Evolutionary conservation across 306 rosid species (phyloP).

Genomic region (Cicer bijugum): DNA sequence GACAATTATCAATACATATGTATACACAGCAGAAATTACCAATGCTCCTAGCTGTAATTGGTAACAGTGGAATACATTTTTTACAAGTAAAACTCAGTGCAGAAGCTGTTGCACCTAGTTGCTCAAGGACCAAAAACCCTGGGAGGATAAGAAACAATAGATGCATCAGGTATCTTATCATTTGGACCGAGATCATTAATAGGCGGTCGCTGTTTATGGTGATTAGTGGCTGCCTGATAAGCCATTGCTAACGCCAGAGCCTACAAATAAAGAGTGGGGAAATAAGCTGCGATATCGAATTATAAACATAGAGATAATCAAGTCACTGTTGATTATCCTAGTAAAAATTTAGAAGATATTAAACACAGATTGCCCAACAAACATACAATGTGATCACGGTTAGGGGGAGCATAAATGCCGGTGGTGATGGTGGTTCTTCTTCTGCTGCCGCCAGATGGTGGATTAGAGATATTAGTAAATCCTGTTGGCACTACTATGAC

Average conservation of each 20-base stretch:
- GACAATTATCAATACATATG: background rate
- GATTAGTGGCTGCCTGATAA: conserved; percentile 68
- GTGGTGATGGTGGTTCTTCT: conserved; percentile 62
- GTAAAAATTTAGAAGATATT: conserved; percentile 11
- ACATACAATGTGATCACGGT: conserved; percentile 57
- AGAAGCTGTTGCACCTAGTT: background rate
- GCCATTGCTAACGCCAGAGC: conserved; percentile 79
- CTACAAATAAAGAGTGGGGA: conserved; percentile 18
- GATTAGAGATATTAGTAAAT: conserved; percentile 54
- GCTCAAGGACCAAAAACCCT: conserved; percentile 43
- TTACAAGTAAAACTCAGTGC: conserved; percentile 2
- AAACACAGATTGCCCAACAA: conserved; percentile 8
- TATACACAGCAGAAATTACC: background rate
- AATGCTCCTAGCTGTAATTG: conserved; percentile 10
- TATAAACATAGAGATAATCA: background rate
- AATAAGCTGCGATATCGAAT: background rate
- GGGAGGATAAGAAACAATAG: conserved; percentile 44
- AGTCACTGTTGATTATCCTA: conserved; percentile 1
- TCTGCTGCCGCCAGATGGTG: conserved; percentile 48
- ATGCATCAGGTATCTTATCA: conserved; percentile 48
- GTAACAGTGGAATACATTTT: conserved; percentile 4
- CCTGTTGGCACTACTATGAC: conserved; percentile 70
- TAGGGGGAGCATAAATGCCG: conserved; percentile 69
- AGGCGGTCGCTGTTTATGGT: conserved; percentile 70
- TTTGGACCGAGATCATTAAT: conserved; percentile 64